Conservation (phyloP, 768 basidiomycete species). For the Sutorius australiensis region DNA sequence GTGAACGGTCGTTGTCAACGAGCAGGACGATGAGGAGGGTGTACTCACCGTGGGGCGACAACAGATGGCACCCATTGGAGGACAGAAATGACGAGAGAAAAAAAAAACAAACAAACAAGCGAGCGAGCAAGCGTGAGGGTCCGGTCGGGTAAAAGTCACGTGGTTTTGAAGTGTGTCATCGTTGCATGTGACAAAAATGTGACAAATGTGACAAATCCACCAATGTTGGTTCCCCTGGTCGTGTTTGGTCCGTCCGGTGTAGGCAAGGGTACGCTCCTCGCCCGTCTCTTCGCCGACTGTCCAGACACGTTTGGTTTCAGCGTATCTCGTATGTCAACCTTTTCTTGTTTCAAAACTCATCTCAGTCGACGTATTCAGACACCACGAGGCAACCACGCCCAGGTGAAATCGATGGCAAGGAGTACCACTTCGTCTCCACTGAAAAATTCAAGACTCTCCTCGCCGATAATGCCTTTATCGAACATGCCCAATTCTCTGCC, state of each 20-base stretch:
- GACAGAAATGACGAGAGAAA: slow-evolving; percentile 1
- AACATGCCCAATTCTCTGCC: slow-evolving; percentile 89
- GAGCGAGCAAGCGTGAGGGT: not conserved
- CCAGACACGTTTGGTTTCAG: slow-evolving; percentile 90
- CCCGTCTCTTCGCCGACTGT: slow-evolving; percentile 72
- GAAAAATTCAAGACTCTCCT: slow-evolving; percentile 73
- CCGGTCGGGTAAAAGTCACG: slow-evolving; percentile 11
- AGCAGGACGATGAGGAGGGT: not conserved
- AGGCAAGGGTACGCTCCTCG: slow-evolving; percentile 89
- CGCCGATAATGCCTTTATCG: slow-evolving; percentile 75
- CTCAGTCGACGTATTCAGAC: slow-evolving; percentile 44
- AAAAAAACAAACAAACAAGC: slow-evolving; percentile 14
- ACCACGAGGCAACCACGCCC: slow-evolving; percentile 84
- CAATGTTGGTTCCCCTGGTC: slow-evolving; percentile 56
- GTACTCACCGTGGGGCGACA: slow-evolving; percentile 71
- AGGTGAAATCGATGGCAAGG: slow-evolving; percentile 76
- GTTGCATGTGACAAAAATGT: not conserved
- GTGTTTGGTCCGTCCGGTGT: slow-evolving; percentile 91
- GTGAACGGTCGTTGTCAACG: not conserved
- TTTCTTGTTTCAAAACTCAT: not conserved
- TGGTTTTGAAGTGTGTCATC: not conserved
- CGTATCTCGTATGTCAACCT: slow-evolving; percentile 69
- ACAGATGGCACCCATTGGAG: slow-evolving; percentile 71
- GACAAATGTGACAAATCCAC: not conserved
- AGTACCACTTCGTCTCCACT: slow-evolving; percentile 80